These are phyloP conservation scores for Aspergillus persii DNA, from an alignment of 2,329 filamentous ascomycete species.

Conservation along the genomic window DNA sequence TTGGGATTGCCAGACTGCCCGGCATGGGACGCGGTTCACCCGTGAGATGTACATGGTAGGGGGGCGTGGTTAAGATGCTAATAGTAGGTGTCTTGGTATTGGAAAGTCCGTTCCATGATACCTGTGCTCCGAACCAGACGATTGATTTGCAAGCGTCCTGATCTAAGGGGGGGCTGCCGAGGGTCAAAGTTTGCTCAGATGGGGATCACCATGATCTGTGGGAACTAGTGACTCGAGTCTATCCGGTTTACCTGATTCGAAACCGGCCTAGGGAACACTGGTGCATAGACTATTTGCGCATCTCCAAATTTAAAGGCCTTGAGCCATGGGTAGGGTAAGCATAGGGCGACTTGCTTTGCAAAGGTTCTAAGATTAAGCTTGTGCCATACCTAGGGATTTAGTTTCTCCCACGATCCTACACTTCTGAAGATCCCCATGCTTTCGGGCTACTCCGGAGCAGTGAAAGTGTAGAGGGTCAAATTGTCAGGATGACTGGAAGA, in stretches of 20 bases:
- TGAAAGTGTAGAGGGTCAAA: neutral
- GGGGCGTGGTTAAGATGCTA: no score
- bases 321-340: neutral
- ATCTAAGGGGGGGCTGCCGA: neutral
- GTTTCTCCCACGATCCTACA: neutral
- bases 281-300: neutral
- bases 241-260: neutral
- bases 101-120: no score
- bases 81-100: no score
- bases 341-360: neutral
- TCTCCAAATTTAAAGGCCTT: neutral
- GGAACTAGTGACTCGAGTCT: neutral
- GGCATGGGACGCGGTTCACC: no score
- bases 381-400: neutral
- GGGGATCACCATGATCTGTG: neutral
- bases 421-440: neutral
- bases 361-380: neutral
- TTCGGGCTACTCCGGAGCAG: neutral
- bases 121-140: no score
- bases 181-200: neutral
- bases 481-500: neutral
- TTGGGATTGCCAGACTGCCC: no score
- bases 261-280: neutral
- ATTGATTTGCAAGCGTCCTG: neutral
- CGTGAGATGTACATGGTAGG: no score